A percentile compares a stretch with the other conserved stretches of the same genome.
These are phyloP conservation scores for Didymella arachidicola DNA, from an alignment of 2,329 filamentous ascomycete species.

Conservation along the genomic window DNA sequence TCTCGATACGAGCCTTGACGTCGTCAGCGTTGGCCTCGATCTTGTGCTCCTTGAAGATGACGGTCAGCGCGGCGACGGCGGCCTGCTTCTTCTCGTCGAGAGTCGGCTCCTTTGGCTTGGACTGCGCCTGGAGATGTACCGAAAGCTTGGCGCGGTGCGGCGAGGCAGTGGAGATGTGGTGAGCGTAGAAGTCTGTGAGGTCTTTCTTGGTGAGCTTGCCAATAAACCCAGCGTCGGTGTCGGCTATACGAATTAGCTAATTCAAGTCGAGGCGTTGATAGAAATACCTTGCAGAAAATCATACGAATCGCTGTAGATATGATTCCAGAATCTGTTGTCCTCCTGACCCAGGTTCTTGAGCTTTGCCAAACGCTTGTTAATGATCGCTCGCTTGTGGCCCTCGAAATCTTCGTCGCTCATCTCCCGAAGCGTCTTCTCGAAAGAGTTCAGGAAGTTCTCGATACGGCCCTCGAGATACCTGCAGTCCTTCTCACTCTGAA, in stretches of 20 bases:
- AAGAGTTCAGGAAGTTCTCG: constrained; percentile 78
- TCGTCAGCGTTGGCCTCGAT: constrained; percentile 54
- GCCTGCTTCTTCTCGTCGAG: constrained; percentile 54
- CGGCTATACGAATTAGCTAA: constrained; percentile 57
- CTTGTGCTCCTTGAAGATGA: constrained; percentile 58
- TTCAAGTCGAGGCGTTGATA: constrained; percentile 7
- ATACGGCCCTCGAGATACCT: constrained; percentile 87
- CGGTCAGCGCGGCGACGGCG: constrained; percentile 47
- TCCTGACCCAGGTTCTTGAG: constrained; percentile 91
- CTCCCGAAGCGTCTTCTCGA: constrained; percentile 69
- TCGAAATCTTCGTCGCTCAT: constrained; percentile 90
- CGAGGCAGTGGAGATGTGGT: constrained; percentile 78
- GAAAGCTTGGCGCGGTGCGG: constrained; percentile 79
- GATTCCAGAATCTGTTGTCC: constrained; percentile 80
- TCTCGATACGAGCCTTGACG: constrained; percentile 55
- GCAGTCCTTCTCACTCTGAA: constrained; percentile 89
- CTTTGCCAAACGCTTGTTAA: constrained; percentile 88
- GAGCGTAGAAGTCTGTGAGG: constrained; percentile 78
- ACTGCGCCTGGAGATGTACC: constrained; percentile 82
- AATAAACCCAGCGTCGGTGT: constrained; percentile 78
- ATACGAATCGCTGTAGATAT: constrained; percentile 85
- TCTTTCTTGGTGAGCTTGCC: constrained; percentile 79
- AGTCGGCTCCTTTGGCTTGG: constrained; percentile 51
- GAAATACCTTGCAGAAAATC: constrained; percentile 84
- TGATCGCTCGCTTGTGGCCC: constrained; percentile 85